These are phyloP conservation scores for Rhizoctonia solani DNA, from an alignment of 1,284 basidiomycete genomes.

Conservation along the genomic window DNA sequence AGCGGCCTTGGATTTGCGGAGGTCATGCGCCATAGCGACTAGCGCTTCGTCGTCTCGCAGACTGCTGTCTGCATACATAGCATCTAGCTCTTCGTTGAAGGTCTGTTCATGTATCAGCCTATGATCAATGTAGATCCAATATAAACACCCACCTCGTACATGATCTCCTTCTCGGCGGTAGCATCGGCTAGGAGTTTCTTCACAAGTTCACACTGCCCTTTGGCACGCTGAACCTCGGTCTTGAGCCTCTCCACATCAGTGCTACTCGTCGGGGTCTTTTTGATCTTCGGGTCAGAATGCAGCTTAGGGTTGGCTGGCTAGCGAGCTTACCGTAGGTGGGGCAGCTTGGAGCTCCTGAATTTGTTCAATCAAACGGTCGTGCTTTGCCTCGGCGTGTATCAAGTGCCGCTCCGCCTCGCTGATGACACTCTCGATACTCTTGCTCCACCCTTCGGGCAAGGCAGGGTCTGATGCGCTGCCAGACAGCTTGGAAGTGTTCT, in stretches of 20 bases:
- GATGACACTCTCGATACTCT: constrained; percentile 56
- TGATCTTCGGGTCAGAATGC: too few species aligned
- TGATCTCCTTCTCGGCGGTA: constrained; percentile 84
- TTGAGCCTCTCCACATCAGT: constrained; percentile 62
- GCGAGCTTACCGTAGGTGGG: constrained; percentile 7
- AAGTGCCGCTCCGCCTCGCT: constrained; percentile 62
- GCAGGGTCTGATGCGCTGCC: constrained; percentile 4
- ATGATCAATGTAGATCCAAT: neutral
- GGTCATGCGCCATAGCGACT: constrained; percentile 69
- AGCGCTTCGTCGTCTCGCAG: constrained; percentile 80
- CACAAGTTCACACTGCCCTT: constrained; percentile 74
- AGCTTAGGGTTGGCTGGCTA: too few species aligned
- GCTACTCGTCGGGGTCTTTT: constrained; percentile 24
- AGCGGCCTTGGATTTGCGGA: constrained; percentile 72
- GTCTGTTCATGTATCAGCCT: constrained; percentile 55
- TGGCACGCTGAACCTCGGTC: constrained; percentile 67
- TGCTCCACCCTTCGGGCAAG: constrained; percentile 24
- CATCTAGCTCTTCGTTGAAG: constrained; percentile 89
- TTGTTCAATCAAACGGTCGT: constrained; percentile 52
- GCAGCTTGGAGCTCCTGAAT: constrained; percentile 15
- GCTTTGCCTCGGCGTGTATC: constrained; percentile 54
- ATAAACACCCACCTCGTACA: constrained; percentile 74
- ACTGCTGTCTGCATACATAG: constrained; percentile 80
- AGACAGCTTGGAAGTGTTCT: neutral
- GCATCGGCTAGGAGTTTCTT: constrained; percentile 73